A percentile compares a stretch with the other conserved stretches of the same genome.
phyloP scores from a whole-genome alignment of 371 early-diverging fungal species.

The Apophysomyces elegans region DNA sequence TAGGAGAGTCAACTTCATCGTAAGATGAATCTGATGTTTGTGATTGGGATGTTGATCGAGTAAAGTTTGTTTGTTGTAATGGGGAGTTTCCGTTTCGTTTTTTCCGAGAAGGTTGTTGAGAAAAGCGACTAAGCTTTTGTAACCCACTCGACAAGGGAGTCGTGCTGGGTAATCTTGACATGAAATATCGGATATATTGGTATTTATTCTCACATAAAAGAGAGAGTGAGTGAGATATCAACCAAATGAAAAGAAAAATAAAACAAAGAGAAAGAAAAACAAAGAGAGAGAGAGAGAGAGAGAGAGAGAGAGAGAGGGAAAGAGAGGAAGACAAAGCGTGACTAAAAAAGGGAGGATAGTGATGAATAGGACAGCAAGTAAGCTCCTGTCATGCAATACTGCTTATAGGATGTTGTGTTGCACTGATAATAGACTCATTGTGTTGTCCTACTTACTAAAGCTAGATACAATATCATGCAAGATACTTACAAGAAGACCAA shows the following conservation, averaged over 20 bases:
- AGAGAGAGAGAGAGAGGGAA: background rate
- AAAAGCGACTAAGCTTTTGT: constrained; percentile 6
- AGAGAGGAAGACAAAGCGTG: background rate
- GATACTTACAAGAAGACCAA: constrained; percentile 3
- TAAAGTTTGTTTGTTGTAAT: background rate
- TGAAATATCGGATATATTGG: background rate
- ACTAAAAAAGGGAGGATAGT: background rate
- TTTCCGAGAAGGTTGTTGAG: constrained; percentile 4
- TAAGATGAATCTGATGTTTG: background rate
- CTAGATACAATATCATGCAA: constrained; percentile 3
- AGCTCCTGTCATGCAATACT: constrained; percentile 8
- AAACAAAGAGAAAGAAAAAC: background rate
- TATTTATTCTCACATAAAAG: background rate
- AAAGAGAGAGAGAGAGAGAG: background rate
- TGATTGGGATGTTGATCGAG: background rate
- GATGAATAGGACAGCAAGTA: background rate
- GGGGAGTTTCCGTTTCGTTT: background rate
- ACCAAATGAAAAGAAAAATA: background rate
- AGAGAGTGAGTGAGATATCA: background rate
- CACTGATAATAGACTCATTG: constrained; percentile 7
- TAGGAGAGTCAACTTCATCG: constrained; percentile 6
- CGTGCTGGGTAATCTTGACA: constrained; percentile 11
- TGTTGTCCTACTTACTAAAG: constrained; percentile 11
- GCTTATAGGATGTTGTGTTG: constrained; percentile 9
- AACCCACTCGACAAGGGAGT: constrained; percentile 9